Evolutionary conservation across 1,284 basidiomycete species (phyloP), one percentile per base, ranked within the genome.

Genomic region (Stygiomarasmius scandens): DNA sequence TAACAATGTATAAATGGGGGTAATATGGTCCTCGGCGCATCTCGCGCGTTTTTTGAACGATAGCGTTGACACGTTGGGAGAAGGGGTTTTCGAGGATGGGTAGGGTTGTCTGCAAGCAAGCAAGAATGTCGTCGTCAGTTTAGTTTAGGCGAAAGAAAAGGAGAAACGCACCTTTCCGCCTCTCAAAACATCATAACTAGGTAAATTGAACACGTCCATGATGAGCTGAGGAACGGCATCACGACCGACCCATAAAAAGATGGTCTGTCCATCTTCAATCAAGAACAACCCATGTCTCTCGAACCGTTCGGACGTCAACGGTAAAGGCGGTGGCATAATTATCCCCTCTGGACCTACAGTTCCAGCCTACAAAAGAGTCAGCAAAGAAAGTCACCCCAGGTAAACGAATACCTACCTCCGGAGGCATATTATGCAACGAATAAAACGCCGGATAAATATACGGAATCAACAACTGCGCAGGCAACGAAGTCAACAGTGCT

Each of bases 241-340:
- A 29, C 96, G 87, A 6, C 97, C 97, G 53, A 99, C 85, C 92
- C 95, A 99, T 47, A 99, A 81, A 87, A 99, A 98, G 67, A 99
- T 92, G 49, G 93, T 96, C 75, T 98, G 97, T 0, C 93, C 93
- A 71, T 99, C 96, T 73, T 99, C 97, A 64, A 99, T 96, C 61
- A 99, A 75, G 85, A 92, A 98, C 53, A 99, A 80, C 54, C 97
- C 97, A 68, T 99, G 96, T 55, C 96, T 82, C 74, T 98, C 96
- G 52, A 99, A 80, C 43, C 93, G 82, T 74, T 99, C 97, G 34
- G 93, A 95, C 0, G 95, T 95, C 58, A 96, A 83, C 52, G 96
- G 96, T 29, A 98, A 79, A n/a, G 92, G 85, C 6, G 86, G 84
- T 0, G 95, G 95, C 72, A 97, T 77, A 60, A 95, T 85, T 23